phyloP scores from a whole-genome alignment of 805 yeast species.

The Candida piceae region DNA sequence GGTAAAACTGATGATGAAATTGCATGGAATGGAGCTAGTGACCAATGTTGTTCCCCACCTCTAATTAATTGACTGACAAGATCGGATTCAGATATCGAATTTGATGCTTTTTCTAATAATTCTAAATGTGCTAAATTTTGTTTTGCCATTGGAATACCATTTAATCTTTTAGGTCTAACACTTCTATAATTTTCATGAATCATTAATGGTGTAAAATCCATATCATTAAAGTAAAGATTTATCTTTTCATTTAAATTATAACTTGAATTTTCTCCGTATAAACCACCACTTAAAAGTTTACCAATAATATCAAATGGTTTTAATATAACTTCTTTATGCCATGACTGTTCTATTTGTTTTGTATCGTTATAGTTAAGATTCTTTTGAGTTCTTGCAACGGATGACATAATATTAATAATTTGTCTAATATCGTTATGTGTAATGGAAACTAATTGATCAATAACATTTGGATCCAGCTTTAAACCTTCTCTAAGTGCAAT shows the following conservation, averaged over 20 bases:
- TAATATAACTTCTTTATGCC: constrained; percentile 88
- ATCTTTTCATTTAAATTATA: constrained; percentile 73
- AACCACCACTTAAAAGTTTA: constrained; percentile 55
- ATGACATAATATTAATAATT: constrained; percentile 82
- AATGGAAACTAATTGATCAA: constrained; percentile 78
- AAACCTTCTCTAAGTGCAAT: constrained; percentile 83
- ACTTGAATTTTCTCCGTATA: constrained; percentile 48
- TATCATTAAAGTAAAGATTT: constrained; percentile 87
- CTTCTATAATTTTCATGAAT: constrained; percentile 85
- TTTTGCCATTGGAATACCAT: constrained; percentile 21
- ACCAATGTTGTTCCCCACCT: constrained; percentile 92
- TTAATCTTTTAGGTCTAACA: constrained; percentile 49
- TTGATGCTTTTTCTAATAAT: constrained; percentile 73
- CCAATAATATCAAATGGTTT: constrained; percentile 90
- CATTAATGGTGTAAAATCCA: constrained; percentile 93
- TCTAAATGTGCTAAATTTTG: constrained; percentile 50
- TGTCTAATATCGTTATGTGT: constrained; percentile 93
- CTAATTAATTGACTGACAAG: constrained; percentile 76
- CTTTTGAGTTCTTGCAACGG: constrained; percentile 72
- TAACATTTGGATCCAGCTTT: constrained; percentile 70
- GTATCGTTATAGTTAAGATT: constrained; percentile 59
- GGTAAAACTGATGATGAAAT: constrained; percentile 82
- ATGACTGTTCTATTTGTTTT: constrained; percentile 55
- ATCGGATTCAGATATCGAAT: constrained; percentile 81
- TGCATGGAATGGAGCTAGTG: constrained; percentile 87